These are phyloP conservation scores for Termitomyces sp. DNA, from an alignment of 768 basidiomycete genomes.

Conservation along the genomic window DNA sequence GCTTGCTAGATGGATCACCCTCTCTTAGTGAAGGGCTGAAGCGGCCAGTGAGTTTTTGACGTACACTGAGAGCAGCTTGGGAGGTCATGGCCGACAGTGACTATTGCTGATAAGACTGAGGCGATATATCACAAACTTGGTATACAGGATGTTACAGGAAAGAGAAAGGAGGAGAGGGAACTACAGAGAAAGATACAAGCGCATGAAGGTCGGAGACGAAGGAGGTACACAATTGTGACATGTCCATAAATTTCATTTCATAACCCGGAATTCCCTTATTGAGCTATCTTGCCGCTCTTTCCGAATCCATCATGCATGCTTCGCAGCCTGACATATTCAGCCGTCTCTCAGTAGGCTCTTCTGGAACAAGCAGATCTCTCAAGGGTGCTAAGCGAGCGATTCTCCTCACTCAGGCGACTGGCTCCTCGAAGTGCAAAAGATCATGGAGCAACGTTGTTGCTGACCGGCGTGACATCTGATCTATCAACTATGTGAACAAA, in stretches of 20 bases:
- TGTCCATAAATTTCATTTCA: conserved; percentile 16
- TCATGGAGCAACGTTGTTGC: not conserved
- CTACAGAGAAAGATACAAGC: conserved; percentile 18
- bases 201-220: conserved; percentile 19
- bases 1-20: conserved; percentile 26
- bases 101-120: conserved; percentile 8
- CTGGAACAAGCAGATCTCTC: not conserved
- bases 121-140: conserved; percentile 8
- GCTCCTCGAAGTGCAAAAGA: not conserved
- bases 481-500: not conserved
- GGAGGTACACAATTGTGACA: conserved; percentile 17
- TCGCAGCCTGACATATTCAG: not conserved
- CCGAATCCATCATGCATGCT: conserved; percentile 4
- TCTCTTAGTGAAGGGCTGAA: conserved; percentile 8
- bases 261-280: conserved; percentile 17
- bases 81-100: conserved; percentile 11
- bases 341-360: not conserved
- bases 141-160: conserved; percentile 17
- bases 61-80: conserved; percentile 17
- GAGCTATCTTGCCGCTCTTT: conserved; percentile 13
- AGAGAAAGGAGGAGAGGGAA: conserved; percentile 6
- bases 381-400: not conserved
- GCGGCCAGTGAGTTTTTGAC: conserved; percentile 12
- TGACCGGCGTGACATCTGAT: not conserved
- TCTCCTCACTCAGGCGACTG: not conserved